Base-by-base conservation (phyloP, 352 stramenopile genomes). In the Globisporangium acanthophoron region DNA sequence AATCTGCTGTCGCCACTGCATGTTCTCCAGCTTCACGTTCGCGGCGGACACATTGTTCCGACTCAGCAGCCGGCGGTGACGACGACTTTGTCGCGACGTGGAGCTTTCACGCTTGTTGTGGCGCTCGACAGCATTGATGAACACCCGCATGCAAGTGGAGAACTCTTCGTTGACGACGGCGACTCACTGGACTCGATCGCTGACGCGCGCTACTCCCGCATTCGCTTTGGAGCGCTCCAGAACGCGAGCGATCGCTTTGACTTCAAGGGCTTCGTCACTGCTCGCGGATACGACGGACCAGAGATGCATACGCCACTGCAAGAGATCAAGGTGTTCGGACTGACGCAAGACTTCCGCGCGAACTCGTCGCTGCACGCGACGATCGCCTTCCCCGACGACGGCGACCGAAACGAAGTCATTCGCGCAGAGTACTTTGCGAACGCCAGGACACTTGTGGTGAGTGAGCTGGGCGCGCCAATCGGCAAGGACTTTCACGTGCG, bases 121-220 rank as follows among this genome's bases (percentile, higher is more conserved):
- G 82, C 82, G 12, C 55, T 94, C 0, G 59, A 77, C 46, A 60
- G 45, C 2, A 53, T 52, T 33, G 11, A 68, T 18, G 48, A 69
- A 1, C 52, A 64, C 1, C 47, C 58, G 0, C 47, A 55, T 9
- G 79, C 85, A 1, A 43, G 53, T n/a, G 85, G 85, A 8, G 75
- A 90, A 41, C 47, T 94, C 3, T 94, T 87, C 43, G 54, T 94
- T 21, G 85, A 94, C 18, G 78, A 89, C 51, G 85, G 85, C 5
- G 78, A 90, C 45, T 89, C 82, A 7, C 44, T 94, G 8, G 61
- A 71, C 27, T 80, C 85, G 31, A 66, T 94, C 3, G 54, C 73
- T 58, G 77, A 88, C 9, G 54, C 69, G 15, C 71, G 82, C 12
- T 89, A 78, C 54, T 86, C 81, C 5, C 55, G 80, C 31, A 44